Evolutionary conservation across 768 basidiomycete species (phyloP), one percentile per base, ranked within the genome.

Genomic region (Plicaturopsis crispa): DNA sequence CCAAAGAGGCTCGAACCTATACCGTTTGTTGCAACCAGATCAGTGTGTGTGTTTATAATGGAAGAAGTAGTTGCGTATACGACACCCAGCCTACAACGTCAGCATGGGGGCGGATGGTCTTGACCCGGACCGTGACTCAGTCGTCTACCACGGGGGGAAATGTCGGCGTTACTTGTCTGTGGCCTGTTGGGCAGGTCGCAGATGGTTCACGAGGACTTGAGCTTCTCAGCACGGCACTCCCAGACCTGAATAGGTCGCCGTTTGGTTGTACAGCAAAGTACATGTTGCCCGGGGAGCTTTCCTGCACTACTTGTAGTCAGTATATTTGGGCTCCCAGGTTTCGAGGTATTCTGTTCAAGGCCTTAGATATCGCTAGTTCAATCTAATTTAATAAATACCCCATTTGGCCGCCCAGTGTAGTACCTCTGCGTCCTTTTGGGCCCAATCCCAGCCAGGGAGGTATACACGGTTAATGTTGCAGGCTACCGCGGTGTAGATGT

Each of bases 201-300:
- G 5, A n/a, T 17, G 6, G 24, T 39, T 21, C 4, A 22, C 11
- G 17, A 21, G 5, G 19, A 38, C 41, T 42, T 38, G 1, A 43
- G 42, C 38, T 37, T 43, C 42, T 43, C 42, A 38, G 42, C 42
- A 43, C 42, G 42, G 42, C 42, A 38, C 31, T 36, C 30, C 17
- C 35, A 16, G 31, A 19, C 33, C 42, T 39, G 35, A 31, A 43
- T 18, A 39, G 33, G 42, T 18, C 33, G 31, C 42, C 42, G 42
- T 39, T 35, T 36, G 5, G 18, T 35, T 12, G n/a, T n/a, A n/a
- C n/a, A 14, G 12, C 18, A n/a, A 28, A 28, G 26, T n/a, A 28
- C 8, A 28, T 8, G 14, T 8, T 28, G 8, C 26, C 26, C 26
- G 8, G 10, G 14, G 26, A 14, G 38, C 42, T 39, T 43, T 43